phyloP scores from a whole-genome alignment of 2,329 filamentous ascomycete genomes.

The Fonsecaea multimorphosa region DNA sequence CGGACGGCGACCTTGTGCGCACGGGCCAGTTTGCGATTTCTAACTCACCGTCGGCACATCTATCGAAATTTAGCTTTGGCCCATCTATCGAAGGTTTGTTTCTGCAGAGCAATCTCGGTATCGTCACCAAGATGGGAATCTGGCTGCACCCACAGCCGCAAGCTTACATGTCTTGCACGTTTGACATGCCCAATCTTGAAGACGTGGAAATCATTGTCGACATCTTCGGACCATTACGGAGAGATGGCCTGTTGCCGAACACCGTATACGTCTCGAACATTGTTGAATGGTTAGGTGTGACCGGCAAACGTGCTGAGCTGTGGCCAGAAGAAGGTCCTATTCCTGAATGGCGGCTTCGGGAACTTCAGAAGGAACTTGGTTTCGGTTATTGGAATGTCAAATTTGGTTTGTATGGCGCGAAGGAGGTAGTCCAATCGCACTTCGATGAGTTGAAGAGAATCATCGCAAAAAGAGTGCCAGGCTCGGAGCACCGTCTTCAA shows the following conservation, averaged over 20 bases:
- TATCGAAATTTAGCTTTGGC: conserved; percentile 35
- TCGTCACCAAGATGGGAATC: conserved; percentile 41
- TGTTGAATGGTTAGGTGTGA: conserved; percentile 33
- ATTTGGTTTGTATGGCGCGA: conserved; percentile 32
- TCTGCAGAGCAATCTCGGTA: conserved; percentile 38
- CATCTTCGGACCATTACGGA: conserved; percentile 27
- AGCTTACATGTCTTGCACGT: conserved; percentile 43
- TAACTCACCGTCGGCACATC: conserved; percentile 29
- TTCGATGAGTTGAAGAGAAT: conserved; percentile 33
- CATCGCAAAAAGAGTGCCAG: conserved; percentile 24
- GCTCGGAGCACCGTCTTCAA: conserved; percentile 21
- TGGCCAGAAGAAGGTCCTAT: conserved; percentile 32
- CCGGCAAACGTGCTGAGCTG: conserved; percentile 29
- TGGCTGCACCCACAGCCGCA: conserved; percentile 39
- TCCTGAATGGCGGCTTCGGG: conserved; percentile 25
- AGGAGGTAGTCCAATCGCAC: conserved; percentile 30
- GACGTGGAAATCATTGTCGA: conserved; percentile 32
- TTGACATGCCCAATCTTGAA: conserved; percentile 43
- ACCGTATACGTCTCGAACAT: conserved; percentile 35
- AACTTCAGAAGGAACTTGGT: conserved; percentile 28
- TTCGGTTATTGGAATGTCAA: conserved; percentile 35
- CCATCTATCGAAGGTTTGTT: conserved; percentile 38
- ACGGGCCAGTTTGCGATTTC: conserved; percentile 50
- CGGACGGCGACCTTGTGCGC: conserved; percentile 47
- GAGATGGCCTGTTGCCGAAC: conserved; percentile 31